Evolutionary conservation across 1,139 yeast species (phyloP).

Genomic region (Debaryomycetaceae sp.): DNA sequence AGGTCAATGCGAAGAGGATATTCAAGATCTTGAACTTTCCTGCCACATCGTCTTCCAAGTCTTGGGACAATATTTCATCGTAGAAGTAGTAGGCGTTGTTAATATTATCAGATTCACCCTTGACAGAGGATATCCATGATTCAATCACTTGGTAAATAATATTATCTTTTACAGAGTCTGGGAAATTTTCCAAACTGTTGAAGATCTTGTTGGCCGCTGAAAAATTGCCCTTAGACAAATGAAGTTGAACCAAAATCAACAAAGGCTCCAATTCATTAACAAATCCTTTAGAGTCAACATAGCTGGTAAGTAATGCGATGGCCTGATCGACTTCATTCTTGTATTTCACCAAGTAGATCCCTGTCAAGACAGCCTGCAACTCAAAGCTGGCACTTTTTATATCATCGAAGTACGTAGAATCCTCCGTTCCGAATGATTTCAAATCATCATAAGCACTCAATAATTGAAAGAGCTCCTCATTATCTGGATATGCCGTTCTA

Average conservation of each 20-base stretch:
- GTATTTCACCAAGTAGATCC: constrained; percentile 39
- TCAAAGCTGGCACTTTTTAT: constrained; percentile 31
- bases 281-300: constrained; percentile 17
- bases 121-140: constrained; percentile 56
- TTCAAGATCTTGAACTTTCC: constrained; percentile 37
- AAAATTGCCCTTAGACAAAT: constrained; percentile 39
- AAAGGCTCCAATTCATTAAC: constrained; percentile 43
- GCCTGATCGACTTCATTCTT: constrained; percentile 41
- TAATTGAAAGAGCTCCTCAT: constrained; percentile 36
- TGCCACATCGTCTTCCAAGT: constrained; percentile 35
- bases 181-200: constrained; percentile 37
- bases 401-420: constrained; percentile 39
- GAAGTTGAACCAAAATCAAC: constrained; percentile 41
- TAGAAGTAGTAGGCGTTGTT: constrained; percentile 67
- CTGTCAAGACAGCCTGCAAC: constrained; percentile 41
- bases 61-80: constrained; percentile 62
- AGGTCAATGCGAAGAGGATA: constrained; percentile 39
- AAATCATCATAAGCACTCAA: constrained; percentile 44
- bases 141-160: constrained; percentile 67
- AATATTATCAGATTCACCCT: constrained; percentile 55
- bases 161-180: constrained; percentile 54
- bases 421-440: constrained; percentile 40
- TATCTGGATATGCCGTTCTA: constrained; percentile 33
- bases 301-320: constrained; percentile 26
- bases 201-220: constrained; percentile 36